Base-by-base conservation (phyloP, 1,284 basidiomycete genomes). In the Amylostereum areolatum region DNA sequence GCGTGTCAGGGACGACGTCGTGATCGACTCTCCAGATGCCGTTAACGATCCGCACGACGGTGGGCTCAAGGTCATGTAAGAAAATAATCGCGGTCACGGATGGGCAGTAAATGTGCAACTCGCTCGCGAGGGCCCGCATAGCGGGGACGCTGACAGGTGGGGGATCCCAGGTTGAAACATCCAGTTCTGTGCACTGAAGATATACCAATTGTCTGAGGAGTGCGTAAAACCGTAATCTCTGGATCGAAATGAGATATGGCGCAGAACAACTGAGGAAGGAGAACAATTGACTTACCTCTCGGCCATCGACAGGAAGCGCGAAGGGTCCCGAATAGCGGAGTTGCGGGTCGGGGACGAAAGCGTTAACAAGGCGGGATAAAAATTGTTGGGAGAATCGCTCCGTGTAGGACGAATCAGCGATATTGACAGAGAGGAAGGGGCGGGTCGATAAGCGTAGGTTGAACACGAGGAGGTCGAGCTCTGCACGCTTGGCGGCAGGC, bases 111-210 rank as follows among this genome's bases (percentile, higher is more conserved):
- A 85, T 60, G 30, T 75, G 72, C 43, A 85, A 61, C 61, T 85
- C 83, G 48, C 70, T 72, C 3, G 74, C 73, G 6, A 85, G 63
- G 2, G 80, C 78, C 10, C 79, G 74, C 43, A 81, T 62, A 1
- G 81, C 81, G 9, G 71, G 63, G 2, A 70, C 68, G 40, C 73
- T 67, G 18, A 67, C 62, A 6, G 80, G 82, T 3, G 75, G 61
- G 5, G 82, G 83, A 4, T 73, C 71, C 83, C 83, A 85, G 43
- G 77, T 74, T 11, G 77, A 76, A 25, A 85, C 69, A 36, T 85
- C 83, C 11, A 85, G 64, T 54, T 85, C 83, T 39, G 81, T 57
- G 52, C 76, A 79, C 52, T 72, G 66, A 9, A 85, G 67, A 27
- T 61, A 63, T 3, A 65, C 67, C 18, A 84, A 66, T 25, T 68